Base-by-base conservation (phyloP, 164 flowering plant genomes). In the Hamamelis virginiana region DNA sequence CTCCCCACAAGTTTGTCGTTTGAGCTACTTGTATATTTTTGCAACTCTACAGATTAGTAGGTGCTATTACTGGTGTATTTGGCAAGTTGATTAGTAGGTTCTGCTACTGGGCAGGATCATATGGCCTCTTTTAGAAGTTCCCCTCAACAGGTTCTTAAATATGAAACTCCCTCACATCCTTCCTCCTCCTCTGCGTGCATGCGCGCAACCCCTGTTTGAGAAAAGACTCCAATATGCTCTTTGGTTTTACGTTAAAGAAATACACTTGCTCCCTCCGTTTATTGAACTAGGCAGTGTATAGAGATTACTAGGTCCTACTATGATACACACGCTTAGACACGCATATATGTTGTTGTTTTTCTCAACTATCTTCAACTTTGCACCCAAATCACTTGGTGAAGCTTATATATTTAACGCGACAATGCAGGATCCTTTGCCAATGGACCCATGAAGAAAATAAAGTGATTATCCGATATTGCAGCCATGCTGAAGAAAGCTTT, bases 351-450 rank as follows among this genome's bases (percentile, higher is more conserved):
- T 33, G 41, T 2, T 33, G 2, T 33, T 33, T 33, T 2, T 33
- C 2, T 18, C 11, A 21, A 9, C 9, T 21, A 55, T 55, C 26
- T 0, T 21, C 3, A 55, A 55, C 58, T 19, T 13, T 5, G 19
- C 10, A 4, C 10, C 58, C 58, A 53, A 9, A 53, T 6, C 22
- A 21, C 10, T 55, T 55, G 6, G 1, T 55, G 23, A 21, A 55
- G 59, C 59, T 55, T 26, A 13, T 55, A 26, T 11, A 9, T 12
- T 10, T 55, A 26, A 8, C 22, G 14, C 6, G 41, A 6, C 22
- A 72, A 11, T 72, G 75, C 75, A 72, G 75, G 66, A 60, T 41
- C 14, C 60, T 58, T 72, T 48, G 70, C 48, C 12, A 45, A 44
- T 60, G 75, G 43, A 50, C 10, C 1, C 33, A 59, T 45, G 57